A percentile compares a stretch with the other conserved stretches of the same genome.
These are phyloP conservation scores for Aspergillus caelatus DNA, from an alignment of 2,329 filamentous ascomycete genomes.

Conservation along the genomic window DNA sequence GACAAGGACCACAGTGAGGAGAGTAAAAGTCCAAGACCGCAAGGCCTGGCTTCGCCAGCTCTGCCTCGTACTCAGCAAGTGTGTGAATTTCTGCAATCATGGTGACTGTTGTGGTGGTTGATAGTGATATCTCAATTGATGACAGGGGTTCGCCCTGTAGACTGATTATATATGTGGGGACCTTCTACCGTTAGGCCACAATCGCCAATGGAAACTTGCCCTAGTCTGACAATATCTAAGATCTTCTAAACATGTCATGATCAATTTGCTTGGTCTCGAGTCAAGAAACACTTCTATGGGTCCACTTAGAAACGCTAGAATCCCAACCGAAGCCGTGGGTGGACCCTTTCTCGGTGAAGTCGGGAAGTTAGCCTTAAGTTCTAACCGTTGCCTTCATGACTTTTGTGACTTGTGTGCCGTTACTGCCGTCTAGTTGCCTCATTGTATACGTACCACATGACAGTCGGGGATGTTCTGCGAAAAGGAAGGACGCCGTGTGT, in stretches of 20 bases:
- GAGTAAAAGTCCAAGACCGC: not conserved
- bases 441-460: no score
- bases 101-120: not conserved
- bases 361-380: not conserved
- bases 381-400: no score
- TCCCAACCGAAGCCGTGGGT: not conserved
- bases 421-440: no score
- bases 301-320: no score
- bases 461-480: no score
- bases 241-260: no score
- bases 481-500: no score
- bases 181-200: not conserved
- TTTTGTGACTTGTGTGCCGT: no score
- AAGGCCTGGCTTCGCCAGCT: not conserved
- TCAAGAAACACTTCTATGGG: no score
- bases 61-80: not conserved
- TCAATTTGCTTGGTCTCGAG: no score
- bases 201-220: no score
- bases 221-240: no score
- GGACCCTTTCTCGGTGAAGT: not conserved
- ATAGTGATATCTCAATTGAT: not conserved
- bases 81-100: not conserved
- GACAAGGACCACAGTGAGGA: not conserved
- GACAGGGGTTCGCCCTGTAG: not conserved
- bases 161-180: not conserved